phyloP scores from a whole-genome alignment of 2,329 filamentous ascomycete genomes.

The Epichloe aotearoae region DNA sequence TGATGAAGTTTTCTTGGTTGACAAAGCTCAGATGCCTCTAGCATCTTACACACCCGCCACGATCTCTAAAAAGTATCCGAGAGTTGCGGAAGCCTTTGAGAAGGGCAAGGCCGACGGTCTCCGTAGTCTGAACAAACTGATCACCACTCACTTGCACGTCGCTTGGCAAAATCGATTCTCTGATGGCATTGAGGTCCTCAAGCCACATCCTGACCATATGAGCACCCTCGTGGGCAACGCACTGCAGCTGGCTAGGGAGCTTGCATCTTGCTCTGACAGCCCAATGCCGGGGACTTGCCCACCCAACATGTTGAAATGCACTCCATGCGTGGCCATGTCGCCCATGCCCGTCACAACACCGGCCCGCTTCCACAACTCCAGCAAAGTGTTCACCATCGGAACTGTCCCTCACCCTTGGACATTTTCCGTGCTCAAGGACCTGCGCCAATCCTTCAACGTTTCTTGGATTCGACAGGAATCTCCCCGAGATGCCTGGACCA shows the following conservation, averaged over 20 bases:
- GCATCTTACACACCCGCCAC: constrained; percentile 61
- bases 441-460: constrained; percentile 46
- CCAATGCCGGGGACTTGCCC: constrained; percentile 70
- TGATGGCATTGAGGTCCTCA: constrained; percentile 66
- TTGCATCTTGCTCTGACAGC: constrained; percentile 61
- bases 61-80: constrained; percentile 52
- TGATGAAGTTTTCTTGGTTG: constrained; percentile 47
- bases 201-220: constrained; percentile 64
- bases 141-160: constrained; percentile 73
- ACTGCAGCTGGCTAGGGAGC: constrained; percentile 57
- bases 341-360: constrained; percentile 56
- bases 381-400: constrained; percentile 65
- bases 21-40: constrained; percentile 51
- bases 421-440: constrained; percentile 52
- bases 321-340: constrained; percentile 50
- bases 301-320: constrained; percentile 64
- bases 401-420: constrained; percentile 90
- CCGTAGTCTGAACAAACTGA: constrained; percentile 54
- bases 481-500: constrained; percentile 67
- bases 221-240: constrained; percentile 59
- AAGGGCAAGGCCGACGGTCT: constrained; percentile 48
- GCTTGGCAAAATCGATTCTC: constrained; percentile 73
- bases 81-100: constrained; percentile 49
- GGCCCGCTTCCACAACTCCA: constrained; percentile 56
- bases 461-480: constrained; percentile 54